phyloP scores from a whole-genome alignment of 805 yeast genomes.

The Lipomyces sp. region DNA sequence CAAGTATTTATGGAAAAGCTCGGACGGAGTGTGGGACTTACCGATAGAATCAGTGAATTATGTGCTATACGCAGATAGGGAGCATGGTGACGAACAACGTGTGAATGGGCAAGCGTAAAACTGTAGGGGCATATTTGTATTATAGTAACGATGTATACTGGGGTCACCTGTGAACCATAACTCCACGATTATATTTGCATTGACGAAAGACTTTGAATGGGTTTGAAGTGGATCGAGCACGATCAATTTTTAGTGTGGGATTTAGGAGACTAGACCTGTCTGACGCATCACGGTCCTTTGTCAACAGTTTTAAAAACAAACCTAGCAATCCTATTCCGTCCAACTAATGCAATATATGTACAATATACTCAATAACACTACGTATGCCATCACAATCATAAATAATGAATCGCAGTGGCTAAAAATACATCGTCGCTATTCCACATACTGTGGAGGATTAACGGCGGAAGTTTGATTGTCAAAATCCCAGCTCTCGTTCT shows the following conservation, averaged over 20 bases:
- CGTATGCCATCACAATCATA: not conserved
- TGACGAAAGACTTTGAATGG: not conserved
- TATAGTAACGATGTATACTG: not conserved
- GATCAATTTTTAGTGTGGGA: too few species aligned
- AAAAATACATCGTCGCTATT: not conserved
- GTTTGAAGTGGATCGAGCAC: too few species aligned
- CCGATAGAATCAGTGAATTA: slow-evolving; percentile 73
- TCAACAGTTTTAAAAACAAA: too few species aligned
- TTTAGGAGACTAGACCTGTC: too few species aligned
- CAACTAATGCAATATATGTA: not conserved
- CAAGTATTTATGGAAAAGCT: slow-evolving; percentile 57
- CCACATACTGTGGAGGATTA: not conserved
- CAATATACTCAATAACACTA: not conserved
- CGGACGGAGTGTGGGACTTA: slow-evolving; percentile 87
- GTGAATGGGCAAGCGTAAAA: slow-evolving; percentile 10
- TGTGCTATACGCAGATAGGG: slow-evolving; percentile 54
- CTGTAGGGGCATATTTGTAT: not conserved
- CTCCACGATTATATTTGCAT: not conserved
- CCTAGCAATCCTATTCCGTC: not conserved
- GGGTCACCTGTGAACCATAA: not conserved
- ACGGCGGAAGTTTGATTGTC: slow-evolving; percentile 24
- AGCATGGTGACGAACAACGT: slow-evolving; percentile 8
- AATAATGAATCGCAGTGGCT: not conserved
- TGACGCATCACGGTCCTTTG: too few species aligned
- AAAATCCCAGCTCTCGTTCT: slow-evolving; percentile 26